Percentiles rank a stretch among this genome's conserved stretches.
phyloP scores from a whole-genome alignment of 2,329 filamentous ascomycete species.

The Alternaria angustiovoidea region DNA sequence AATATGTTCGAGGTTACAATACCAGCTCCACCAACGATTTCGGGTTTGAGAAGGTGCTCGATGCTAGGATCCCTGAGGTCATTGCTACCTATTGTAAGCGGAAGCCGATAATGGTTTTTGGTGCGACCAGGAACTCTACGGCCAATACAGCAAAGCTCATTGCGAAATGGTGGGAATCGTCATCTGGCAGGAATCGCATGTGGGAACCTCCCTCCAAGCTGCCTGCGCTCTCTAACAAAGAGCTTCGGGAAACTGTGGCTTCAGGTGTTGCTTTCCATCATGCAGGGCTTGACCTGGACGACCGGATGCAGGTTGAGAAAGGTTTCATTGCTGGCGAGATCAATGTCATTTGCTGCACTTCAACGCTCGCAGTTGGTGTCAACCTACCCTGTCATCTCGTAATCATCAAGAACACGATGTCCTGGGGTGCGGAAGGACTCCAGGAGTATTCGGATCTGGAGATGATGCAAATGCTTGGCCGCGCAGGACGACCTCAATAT shows the following conservation, averaged over 20 bases:
- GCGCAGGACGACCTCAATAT: constrained; percentile 84
- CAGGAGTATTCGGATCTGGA: constrained; percentile 83
- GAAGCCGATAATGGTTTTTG: constrained; percentile 86
- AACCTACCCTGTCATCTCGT: constrained; percentile 86
- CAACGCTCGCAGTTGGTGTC: constrained; percentile 82
- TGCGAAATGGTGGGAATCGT: constrained; percentile 69
- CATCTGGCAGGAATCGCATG: constrained; percentile 60
- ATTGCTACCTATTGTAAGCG: constrained; percentile 71
- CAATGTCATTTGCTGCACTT: constrained; percentile 84
- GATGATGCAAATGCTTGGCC: constrained; percentile 89
- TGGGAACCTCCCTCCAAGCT: constrained; percentile 68
- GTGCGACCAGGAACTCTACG: constrained; percentile 76
- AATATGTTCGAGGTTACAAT: constrained; percentile 77
- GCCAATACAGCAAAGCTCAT: constrained; percentile 72
- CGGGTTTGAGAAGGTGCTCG: constrained; percentile 75
- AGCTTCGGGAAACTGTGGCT: constrained; percentile 63
- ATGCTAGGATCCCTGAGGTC: constrained; percentile 69
- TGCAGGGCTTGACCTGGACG: constrained; percentile 72
- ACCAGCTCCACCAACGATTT: constrained; percentile 71
- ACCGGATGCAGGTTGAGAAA: constrained; percentile 72
- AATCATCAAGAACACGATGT: constrained; percentile 80
- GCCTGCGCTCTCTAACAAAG: constrained; percentile 64
- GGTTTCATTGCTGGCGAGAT: constrained; percentile 76
- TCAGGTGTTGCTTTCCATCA: constrained; percentile 83
- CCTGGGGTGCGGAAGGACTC: constrained; percentile 62